Conservation (phyloP, 176 grass and related monocot species). For the Paspalum vaginatum region DNA sequence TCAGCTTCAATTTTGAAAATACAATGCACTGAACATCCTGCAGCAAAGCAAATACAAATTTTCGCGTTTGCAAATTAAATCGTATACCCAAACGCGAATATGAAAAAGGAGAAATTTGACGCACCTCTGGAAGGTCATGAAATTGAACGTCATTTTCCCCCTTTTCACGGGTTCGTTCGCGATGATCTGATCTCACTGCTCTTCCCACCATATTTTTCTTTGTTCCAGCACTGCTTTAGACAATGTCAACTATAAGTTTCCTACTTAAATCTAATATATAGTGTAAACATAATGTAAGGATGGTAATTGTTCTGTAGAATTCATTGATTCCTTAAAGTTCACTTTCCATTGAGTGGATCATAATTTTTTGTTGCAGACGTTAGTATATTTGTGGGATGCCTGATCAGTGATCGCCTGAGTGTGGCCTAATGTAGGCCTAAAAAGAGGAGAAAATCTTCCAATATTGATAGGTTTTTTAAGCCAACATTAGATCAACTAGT, state of each 20-base stretch:
- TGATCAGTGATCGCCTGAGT: not conserved
- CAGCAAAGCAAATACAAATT: not conserved
- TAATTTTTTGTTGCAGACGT: not conserved
- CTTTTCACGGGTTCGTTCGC: not conserved
- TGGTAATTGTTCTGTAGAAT: not conserved
- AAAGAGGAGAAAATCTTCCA: not conserved
- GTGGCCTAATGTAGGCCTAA: not conserved
- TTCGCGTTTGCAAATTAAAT: not conserved
- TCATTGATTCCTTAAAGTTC: not conserved
- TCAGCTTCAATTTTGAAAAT: constrained; percentile 24
- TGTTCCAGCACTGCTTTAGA: not conserved
- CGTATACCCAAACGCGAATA: not conserved
- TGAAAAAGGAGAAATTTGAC: not conserved
- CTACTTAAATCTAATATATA: not conserved
- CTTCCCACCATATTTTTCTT: not conserved
- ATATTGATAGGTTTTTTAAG: not conserved
- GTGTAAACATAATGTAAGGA: not conserved
- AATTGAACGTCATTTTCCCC: constrained; percentile 6
- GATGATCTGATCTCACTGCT: not conserved
- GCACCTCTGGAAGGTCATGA: constrained; percentile 19
- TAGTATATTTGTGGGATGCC: not conserved
- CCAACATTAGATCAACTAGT: not conserved
- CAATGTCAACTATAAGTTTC: not conserved
- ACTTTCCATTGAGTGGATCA: not conserved
- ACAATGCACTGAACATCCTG: constrained; percentile 17